Conservation (phyloP, 208 protist species). For the Acanthamoeba divionensis region DNA sequence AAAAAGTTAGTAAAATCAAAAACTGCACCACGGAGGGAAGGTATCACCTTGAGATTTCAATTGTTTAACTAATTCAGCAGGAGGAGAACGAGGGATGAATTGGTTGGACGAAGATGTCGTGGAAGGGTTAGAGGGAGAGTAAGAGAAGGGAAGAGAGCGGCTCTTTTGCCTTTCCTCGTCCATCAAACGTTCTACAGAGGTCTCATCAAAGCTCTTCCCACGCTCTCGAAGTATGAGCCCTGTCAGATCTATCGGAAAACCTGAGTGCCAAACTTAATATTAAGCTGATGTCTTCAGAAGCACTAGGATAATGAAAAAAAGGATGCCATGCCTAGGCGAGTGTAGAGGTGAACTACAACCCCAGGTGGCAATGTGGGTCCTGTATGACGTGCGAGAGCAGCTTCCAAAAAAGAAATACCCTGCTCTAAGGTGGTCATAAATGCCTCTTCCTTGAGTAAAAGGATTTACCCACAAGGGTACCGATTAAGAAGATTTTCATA, state of each 20-base stretch:
- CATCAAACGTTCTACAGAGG: neutral
- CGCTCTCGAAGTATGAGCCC: neutral
- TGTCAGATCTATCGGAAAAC: constrained; percentile 61
- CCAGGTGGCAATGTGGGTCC: neutral
- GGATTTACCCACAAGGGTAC: neutral
- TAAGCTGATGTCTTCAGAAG: neutral
- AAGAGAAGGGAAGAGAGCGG: neutral
- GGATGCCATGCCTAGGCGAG: neutral
- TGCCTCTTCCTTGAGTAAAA: neutral
- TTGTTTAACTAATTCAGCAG: too few species aligned
- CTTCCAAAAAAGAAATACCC: neutral
- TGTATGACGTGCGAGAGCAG: neutral
- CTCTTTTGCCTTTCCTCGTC: constrained; percentile 5
- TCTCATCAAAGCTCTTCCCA: neutral
- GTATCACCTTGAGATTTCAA: too few species aligned
- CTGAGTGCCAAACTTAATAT: neutral
- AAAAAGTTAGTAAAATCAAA: too few species aligned
- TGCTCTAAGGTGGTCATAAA: constrained; percentile 1
- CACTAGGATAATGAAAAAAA: neutral
- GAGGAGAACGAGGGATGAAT: too few species aligned
- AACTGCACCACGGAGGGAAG: too few species aligned
- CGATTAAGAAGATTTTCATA: neutral
- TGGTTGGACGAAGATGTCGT: too few species aligned
- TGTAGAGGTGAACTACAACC: constrained; percentile 25
- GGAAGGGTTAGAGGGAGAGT: neutral